Evolutionary conservation across 768 basidiomycete species (phyloP), one percentile per base, ranked within the genome.

Genomic region (Boletus pseudo-olivaceus): DNA sequence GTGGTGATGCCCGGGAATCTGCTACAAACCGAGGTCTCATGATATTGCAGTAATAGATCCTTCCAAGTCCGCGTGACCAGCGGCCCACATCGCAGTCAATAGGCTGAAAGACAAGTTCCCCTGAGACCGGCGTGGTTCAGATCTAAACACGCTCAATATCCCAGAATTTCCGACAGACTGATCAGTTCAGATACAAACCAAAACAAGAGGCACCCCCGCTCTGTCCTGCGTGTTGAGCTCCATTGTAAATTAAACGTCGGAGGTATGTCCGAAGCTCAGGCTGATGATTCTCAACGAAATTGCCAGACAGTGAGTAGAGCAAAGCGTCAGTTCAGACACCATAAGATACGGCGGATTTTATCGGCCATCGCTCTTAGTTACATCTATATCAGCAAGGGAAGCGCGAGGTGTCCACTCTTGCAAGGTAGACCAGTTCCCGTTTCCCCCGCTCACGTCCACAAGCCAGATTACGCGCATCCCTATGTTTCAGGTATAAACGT

Each of bases 401-500:
- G 42, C 33, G 49, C 32, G 9, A 8, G 41, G 26, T 5, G 26
- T 29, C 38, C 35, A 39, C 15, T 26, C 32, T 29, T 32, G 37
- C 27, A 7, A 20, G 12, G 40, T 19, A 44, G 41, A 42, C 29
- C 8, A 11, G 29, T 20, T 30, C 10, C 19, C 17, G 11, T n/a
- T 50, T 38, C 7, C 30, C 30, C 4, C 7, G 51, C 45, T 61
- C 52, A 56, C 53, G 54, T 35, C 45, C 34, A 51, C n/a, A 5
- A 19, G 32, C 30, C 20, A 40, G 11, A 12, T 15, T 19, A 20
- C 29, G 15, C 14, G 14, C 30, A 47, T 26, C 33, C 38, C 10
- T 20, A 17, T 42, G 42, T 50, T 49, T 57, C 61, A 61, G 23
- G 30, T 54, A 48, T 50, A 54, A 61, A 60, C 38, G 55, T 68